Evolutionary conservation across 768 basidiomycete genomes (phyloP).

Genomic region (Coprinopsis sp.): DNA sequence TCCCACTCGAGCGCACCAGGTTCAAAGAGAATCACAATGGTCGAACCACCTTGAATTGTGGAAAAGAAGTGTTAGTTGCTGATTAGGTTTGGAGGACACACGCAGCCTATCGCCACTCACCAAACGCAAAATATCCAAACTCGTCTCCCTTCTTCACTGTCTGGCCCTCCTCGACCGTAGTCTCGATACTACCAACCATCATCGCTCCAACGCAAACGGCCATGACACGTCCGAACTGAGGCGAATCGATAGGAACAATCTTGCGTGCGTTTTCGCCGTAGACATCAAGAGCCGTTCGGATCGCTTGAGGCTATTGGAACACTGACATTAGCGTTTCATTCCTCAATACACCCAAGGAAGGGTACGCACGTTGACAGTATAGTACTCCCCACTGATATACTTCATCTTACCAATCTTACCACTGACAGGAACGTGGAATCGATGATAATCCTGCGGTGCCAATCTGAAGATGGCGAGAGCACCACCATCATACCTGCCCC

Average conservation of each 20-base stretch:
- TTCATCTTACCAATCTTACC: constrained; percentile 80
- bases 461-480: constrained; percentile 86
- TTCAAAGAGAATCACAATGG: constrained; percentile 87
- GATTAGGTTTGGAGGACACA: constrained; percentile 11
- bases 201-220: constrained; percentile 89
- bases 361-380: constrained; percentile 80
- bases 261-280: constrained; percentile 94
- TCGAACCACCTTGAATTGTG: constrained; percentile 69
- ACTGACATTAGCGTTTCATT: constrained; percentile 4
- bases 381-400: constrained; percentile 87
- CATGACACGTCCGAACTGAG: constrained; percentile 88
- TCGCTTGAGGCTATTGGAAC: constrained; percentile 76
- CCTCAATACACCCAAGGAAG: neutral
- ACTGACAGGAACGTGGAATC: constrained; percentile 86
- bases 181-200: constrained; percentile 91
- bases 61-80: neutral
- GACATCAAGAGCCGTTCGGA: constrained; percentile 84
- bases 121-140: constrained; percentile 93
- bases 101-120: too few relatives aligned
- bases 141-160: constrained; percentile 80
- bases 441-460: constrained; percentile 94
- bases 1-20: constrained; percentile 86
- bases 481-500: constrained; percentile 71
- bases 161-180: constrained; percentile 84
- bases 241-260: constrained; percentile 87